These are phyloP conservation scores for Mallotus japonicus DNA, from an alignment of 441 rosid genomes.

Conservation along the genomic window DNA sequence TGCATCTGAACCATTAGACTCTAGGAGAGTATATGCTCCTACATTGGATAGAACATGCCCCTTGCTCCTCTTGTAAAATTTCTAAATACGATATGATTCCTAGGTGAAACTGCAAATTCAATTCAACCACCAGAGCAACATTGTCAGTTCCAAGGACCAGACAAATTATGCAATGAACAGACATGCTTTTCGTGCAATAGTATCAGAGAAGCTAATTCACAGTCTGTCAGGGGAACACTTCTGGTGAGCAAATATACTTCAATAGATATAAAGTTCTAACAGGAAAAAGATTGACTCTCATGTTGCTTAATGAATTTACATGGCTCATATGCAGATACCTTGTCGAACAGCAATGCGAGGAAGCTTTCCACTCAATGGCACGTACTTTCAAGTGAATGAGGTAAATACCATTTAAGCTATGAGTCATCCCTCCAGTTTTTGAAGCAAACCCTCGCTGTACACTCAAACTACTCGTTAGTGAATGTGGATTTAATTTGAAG, in stretches of 20 bases:
- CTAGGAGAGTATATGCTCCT: not conserved
- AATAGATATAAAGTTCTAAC: not conserved
- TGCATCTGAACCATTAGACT: not conserved
- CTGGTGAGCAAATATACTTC: constrained; percentile 50
- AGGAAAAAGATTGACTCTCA: constrained; percentile 11
- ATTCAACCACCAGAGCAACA: constrained; percentile 51
- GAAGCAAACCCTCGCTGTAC: not conserved
- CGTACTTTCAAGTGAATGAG: constrained; percentile 97
- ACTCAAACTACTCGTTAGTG: not conserved
- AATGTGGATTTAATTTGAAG: not conserved
- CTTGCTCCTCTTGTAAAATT: constrained; percentile 4
- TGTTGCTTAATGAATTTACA: constrained; percentile 27
- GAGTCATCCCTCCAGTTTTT: not conserved
- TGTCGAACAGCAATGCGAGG: constrained; percentile 97
- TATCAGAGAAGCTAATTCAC: constrained; percentile 64
- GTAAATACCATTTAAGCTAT: constrained; percentile 26
- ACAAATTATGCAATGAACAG: constrained; percentile 54
- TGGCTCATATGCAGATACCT: constrained; percentile 63
- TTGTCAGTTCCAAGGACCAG: constrained; percentile 49
- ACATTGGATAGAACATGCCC: constrained; percentile 1
- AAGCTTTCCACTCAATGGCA: constrained; percentile 94
- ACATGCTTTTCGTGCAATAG: constrained; percentile 78
- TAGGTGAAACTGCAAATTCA: constrained; percentile 88
- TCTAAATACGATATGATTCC: constrained; percentile 19
- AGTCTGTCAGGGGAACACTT: constrained; percentile 80